Evolutionary conservation across 768 basidiomycete genomes (phyloP).

Genomic region (Kondoa subrosea): DNA sequence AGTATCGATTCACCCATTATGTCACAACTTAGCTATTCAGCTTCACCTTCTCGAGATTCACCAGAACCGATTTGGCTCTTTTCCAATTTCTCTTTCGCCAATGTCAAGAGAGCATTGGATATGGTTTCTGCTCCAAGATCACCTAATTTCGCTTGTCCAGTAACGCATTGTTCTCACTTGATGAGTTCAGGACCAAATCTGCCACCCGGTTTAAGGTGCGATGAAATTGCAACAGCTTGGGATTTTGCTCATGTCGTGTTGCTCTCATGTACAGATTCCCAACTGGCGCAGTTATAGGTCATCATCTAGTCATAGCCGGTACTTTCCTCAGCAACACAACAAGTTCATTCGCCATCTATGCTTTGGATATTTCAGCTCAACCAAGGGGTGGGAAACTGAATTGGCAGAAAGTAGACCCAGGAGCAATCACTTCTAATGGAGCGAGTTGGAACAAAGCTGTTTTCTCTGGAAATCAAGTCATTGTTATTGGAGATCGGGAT

Average conservation of each 20-base stretch:
- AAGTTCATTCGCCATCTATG: constrained; percentile 93
- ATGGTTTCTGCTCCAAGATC: constrained; percentile 44
- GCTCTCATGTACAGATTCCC: constrained; percentile 66
- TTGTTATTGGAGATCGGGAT: constrained; percentile 72
- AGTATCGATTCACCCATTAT: constrained; percentile 6
- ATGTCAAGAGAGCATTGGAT: constrained; percentile 88
- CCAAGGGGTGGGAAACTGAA: constrained; percentile 41
- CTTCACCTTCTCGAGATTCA: constrained; percentile 50
- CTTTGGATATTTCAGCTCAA: constrained; percentile 51
- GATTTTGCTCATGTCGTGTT: background rate
- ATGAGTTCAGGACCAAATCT: constrained; percentile 61
- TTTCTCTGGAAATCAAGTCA: constrained; percentile 68
- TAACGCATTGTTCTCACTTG: constrained; percentile 58
- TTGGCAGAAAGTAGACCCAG: constrained; percentile 67
- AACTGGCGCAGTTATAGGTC: constrained; percentile 77
- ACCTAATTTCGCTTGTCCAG: constrained; percentile 55
- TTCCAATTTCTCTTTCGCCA: constrained; percentile 76
- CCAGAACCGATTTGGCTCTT: constrained; percentile 80
- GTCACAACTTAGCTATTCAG: constrained; percentile 45
- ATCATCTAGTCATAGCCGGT: constrained; percentile 80
- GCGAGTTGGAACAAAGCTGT: constrained; percentile 94
- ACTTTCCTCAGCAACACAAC: constrained; percentile 87
- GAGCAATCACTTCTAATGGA: constrained; percentile 46
- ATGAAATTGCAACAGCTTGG: background rate
- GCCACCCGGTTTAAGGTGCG: constrained; percentile 60